Base-by-base conservation (phyloP, 108 stramenopile species). In the Discostella stelligeroides region DNA sequence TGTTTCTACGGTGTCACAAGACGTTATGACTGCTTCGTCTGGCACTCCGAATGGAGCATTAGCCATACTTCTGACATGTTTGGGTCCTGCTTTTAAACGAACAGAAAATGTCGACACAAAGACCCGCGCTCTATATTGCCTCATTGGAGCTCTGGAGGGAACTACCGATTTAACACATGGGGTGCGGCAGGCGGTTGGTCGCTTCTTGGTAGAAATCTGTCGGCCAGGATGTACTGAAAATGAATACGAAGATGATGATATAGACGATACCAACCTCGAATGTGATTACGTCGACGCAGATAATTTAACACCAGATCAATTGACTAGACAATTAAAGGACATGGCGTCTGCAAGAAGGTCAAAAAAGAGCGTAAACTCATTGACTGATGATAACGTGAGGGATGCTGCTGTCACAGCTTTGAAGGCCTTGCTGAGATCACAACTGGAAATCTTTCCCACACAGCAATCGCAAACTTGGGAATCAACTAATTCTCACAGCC, bases 121-220 rank as follows among this genome's bases (percentile, higher is more conserved):
- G 45, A 56, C 40, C 15, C 69, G 76, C 42, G 81, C 71, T 25
- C 41, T 82, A 25, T 28, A 79, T 63, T 74, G 72, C 57, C 56
- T 82, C 12, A n/a, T 62, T 24, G 81, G 81, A 0, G 81, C 81
- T 18, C 37, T 75, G 55, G 81, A 82, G 55, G 81, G 81, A 38
- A 68, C 66, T 17, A 37, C 27, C 18, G 48, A 45, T 29, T 63
- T 80, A 43, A 80, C 79, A 3, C 67, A 68, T 21, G 79, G 79
- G 4, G 79, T 80, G 34, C 58, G 79, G 10, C 71, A 68, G 55
- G 79, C 66, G 9, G 72, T 93, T 38, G 83, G 88, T 0, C 48
- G 76, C 45, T 89, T 89, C 71, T 47, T 90, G 41, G 63, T 81
- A 39, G 62, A 66, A 23, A 74, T 86, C 27, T 90, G 89, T 60